Percentiles rank a stretch among this genome's conserved stretches.
phyloP scores from a whole-genome alignment of 179 eudicot genomes.

The Pouteria campechiana region DNA sequence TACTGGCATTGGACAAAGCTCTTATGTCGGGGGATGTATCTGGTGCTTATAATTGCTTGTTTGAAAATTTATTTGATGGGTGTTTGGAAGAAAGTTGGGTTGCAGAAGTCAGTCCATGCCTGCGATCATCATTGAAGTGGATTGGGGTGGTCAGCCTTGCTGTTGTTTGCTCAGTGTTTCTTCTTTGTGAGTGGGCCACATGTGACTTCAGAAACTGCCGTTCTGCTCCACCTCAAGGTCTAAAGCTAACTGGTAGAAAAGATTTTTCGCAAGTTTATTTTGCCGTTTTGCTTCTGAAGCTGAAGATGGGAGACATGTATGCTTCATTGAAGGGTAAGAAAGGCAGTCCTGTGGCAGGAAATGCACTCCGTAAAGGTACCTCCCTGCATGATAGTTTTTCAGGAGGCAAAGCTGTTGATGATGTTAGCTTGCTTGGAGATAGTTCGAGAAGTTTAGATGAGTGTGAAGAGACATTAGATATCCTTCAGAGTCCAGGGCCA shows the following conservation, averaged over 20 bases:
- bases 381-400: slow-evolving; percentile 10
- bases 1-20: slow-evolving; percentile 68
- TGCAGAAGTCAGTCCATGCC: slow-evolving; percentile 64
- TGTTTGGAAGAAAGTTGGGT: slow-evolving; percentile 60
- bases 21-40: slow-evolving; percentile 66
- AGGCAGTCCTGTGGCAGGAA: slow-evolving; percentile 5
- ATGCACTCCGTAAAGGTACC: slow-evolving; percentile 4
- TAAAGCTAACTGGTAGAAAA: slow-evolving; percentile 74
- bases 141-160: slow-evolving; percentile 45
- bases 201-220: slow-evolving; percentile 84
- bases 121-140: slow-evolving; percentile 67
- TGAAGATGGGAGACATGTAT: slow-evolving; percentile 40
- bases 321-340: slow-evolving; percentile 24
- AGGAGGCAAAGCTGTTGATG: slow-evolving; percentile 7
- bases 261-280: slow-evolving; percentile 77
- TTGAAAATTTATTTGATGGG: slow-evolving; percentile 52
- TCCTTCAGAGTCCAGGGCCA: slow-evolving; percentile 81
- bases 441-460: slow-evolving; percentile 8
- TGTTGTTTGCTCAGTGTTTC: slow-evolving; percentile 66
- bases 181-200: slow-evolving; percentile 96
- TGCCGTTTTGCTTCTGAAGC: slow-evolving; percentile 66
- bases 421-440: neutral
- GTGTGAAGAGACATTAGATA: slow-evolving; percentile 28
- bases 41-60: slow-evolving; percentile 51
- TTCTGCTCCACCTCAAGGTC: slow-evolving; percentile 35